Percentiles rank a stretch among this genome's conserved stretches.
These are phyloP conservation scores for Cucurbitaria berberidis DNA, from an alignment of 2,329 filamentous ascomycete species.

Conservation along the genomic window DNA sequence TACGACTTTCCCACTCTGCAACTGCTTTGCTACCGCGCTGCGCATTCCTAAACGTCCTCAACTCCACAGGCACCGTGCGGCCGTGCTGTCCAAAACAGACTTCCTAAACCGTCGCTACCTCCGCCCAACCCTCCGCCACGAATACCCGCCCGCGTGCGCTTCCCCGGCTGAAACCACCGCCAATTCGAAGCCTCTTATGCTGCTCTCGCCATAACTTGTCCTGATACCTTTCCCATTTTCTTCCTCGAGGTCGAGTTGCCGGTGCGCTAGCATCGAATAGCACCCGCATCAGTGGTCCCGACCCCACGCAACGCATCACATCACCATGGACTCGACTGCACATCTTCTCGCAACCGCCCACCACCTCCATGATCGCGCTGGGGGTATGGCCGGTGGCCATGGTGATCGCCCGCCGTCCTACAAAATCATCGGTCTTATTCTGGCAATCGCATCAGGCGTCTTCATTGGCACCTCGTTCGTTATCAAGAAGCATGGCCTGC, in stretches of 20 bases:
- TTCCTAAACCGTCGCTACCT: slow-evolving; percentile 23
- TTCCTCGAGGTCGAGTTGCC: slow-evolving; percentile 13
- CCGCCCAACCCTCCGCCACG: slow-evolving; percentile 13
- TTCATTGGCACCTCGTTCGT: slow-evolving; percentile 97
- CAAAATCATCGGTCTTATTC: slow-evolving; percentile 84
- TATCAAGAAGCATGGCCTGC: slow-evolving; percentile 88
- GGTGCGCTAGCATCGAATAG: slow-evolving; percentile 21
- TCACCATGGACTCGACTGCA: slow-evolving; percentile 53
- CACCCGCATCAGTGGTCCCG: slow-evolving; percentile 13
- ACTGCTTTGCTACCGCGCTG: slow-evolving; percentile 3
- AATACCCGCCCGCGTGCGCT: slow-evolving; percentile 14
- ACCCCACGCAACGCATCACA: slow-evolving; percentile 15
- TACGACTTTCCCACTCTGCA: not conserved
- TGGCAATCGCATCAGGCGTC: slow-evolving; percentile 84
- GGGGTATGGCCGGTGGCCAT: slow-evolving; percentile 40
- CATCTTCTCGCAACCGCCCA: slow-evolving; percentile 50
- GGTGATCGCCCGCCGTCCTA: slow-evolving; percentile 64
- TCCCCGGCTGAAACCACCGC: not conserved
- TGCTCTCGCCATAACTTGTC: slow-evolving; percentile 10
- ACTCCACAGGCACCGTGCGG: slow-evolving; percentile 16
- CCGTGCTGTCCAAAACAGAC: slow-evolving; percentile 26
- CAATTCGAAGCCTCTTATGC: slow-evolving; percentile 19
- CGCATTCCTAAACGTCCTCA: slow-evolving; percentile 10
- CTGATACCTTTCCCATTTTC: slow-evolving; percentile 6
- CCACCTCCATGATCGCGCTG: slow-evolving; percentile 54